Base-by-base conservation (phyloP, 768 basidiomycete species). In the Baorangia bicolor region DNA sequence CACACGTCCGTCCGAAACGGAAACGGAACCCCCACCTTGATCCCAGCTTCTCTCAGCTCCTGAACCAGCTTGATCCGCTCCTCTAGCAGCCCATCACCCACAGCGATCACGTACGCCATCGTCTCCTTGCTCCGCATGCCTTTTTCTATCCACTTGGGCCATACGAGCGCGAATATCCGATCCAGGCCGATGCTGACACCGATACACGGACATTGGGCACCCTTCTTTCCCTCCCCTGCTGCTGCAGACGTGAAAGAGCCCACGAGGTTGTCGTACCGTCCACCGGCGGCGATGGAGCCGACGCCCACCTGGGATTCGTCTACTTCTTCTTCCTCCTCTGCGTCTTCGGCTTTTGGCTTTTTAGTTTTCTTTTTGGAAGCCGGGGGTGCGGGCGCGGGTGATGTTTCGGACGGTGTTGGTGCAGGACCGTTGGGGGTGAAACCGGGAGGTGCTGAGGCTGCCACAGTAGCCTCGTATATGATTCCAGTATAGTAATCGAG, bases 401-500 rank as follows among this genome's bases (percentile, higher is more conserved):
- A 31, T 2, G 73, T 46, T 14, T 65, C 57, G 7, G 58, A 51
- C 8, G 72, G 49, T 13, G 68, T 64, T 5, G 77, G 63, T 13
- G 79, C 65, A 0, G 81, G 77, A 1, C 81, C 80, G 60, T 82
- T 78, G 47, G 83, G 74, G 31, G 75, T 61, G 75, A 93, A 86
- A 3, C 85, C 86, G 0, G 96, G 95, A 2, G 96, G 94, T 0
- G 95, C 95, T 10, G 95, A 98, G 2, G 87, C 92, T 66, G 92
- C 94, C 38, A 94, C 91, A 58, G 91, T 83, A 40, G 93, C 97
- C 74, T 99, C 96, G 74, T 96, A 98, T 69, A 98, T 98, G 65
- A 99, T 87, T 18, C 97, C 97, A 2, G 96, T 99, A 74, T 99
- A 98, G 74, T 99, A 98, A 72, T 98, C 97, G 21, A 98, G 81